A percentile compares a stretch with the other conserved stretches of the same genome.
Conservation (phyloP, 306 rosid species). For the Trifolium subterraneum region DNA sequence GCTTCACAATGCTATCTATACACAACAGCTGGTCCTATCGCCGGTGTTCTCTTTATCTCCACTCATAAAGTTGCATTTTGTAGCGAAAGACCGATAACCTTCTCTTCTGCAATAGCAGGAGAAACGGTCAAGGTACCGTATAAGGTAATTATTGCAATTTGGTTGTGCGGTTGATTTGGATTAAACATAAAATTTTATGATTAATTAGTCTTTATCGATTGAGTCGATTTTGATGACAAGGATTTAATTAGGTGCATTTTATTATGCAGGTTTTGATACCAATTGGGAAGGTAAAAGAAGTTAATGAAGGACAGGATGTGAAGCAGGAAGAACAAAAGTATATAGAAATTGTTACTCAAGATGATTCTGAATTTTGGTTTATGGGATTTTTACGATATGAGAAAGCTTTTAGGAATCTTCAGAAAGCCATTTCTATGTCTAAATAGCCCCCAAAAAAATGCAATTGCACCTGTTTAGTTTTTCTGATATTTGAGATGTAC, state of each 20-base stretch:
- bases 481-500: background rate
- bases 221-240: background rate
- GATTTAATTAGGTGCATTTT: background rate
- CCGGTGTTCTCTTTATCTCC: conserved; percentile 79
- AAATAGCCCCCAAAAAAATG: background rate
- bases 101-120: conserved; percentile 49
- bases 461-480: background rate
- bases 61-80: conserved; percentile 74
- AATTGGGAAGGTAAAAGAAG: conserved; percentile 57
- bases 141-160: conserved; percentile 49
- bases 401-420: conserved; percentile 67
- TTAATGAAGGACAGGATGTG: conserved; percentile 58
- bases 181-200: no score
- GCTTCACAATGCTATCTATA: conserved; percentile 88
- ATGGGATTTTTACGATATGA: conserved; percentile 78
- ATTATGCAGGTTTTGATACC: conserved; percentile 74
- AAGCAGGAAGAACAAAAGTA: conserved; percentile 64
- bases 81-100: conserved; percentile 64
- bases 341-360: conserved; percentile 68
- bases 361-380: conserved; percentile 83
- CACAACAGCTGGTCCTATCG: conserved; percentile 81
- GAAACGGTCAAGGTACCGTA: conserved; percentile 56
- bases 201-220: no score
- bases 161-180: background rate
- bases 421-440: conserved; percentile 65